Evolutionary conservation across 768 basidiomycete genomes (phyloP).

Genomic region (Leccinum disarticulatum): DNA sequence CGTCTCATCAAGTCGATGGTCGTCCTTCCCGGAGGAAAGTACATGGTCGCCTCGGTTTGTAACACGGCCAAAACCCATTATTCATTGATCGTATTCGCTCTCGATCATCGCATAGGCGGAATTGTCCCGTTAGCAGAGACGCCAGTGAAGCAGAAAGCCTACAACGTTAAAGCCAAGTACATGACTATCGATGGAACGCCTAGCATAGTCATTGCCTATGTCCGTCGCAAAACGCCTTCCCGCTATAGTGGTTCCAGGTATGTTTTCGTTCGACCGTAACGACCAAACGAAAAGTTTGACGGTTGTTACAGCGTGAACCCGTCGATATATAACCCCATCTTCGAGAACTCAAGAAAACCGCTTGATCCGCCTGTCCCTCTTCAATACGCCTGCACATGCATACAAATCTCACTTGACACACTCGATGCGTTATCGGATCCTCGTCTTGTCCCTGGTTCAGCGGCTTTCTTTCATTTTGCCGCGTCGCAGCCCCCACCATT

Average conservation of each 20-base stretch:
- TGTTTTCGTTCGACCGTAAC: neutral
- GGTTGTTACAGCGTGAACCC: conserved; percentile 28
- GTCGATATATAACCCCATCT: conserved; percentile 31
- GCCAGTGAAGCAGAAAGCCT: conserved; percentile 51
- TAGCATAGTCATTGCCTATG: conserved; percentile 59
- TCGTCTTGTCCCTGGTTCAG: conserved; percentile 36
- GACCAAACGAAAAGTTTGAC: conserved; percentile 1
- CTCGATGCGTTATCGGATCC: conserved; percentile 49
- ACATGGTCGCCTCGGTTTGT: conserved; percentile 59
- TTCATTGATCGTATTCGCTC: conserved; percentile 50
- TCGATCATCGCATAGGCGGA: conserved; percentile 52
- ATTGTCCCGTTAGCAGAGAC: conserved; percentile 48
- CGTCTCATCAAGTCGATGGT: conserved; percentile 52
- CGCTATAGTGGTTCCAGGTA: conserved; percentile 19
- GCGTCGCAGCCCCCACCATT: conserved; percentile 40
- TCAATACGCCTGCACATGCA: conserved; percentile 44
- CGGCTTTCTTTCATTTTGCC: conserved; percentile 38
- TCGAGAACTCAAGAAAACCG: conserved; percentile 34
- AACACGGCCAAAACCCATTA: conserved; percentile 45
- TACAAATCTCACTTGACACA: conserved; percentile 40
- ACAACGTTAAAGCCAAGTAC: conserved; percentile 60
- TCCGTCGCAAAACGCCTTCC: conserved; percentile 36
- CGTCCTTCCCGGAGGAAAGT: conserved; percentile 66
- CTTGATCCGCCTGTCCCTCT: conserved; percentile 46
- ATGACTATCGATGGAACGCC: conserved; percentile 42